Percentiles rank a stretch among this genome's conserved stretches.
Evolutionary conservation across 305 asterid genomes (phyloP).

Genomic region (Fraxinus velutina): DNA sequence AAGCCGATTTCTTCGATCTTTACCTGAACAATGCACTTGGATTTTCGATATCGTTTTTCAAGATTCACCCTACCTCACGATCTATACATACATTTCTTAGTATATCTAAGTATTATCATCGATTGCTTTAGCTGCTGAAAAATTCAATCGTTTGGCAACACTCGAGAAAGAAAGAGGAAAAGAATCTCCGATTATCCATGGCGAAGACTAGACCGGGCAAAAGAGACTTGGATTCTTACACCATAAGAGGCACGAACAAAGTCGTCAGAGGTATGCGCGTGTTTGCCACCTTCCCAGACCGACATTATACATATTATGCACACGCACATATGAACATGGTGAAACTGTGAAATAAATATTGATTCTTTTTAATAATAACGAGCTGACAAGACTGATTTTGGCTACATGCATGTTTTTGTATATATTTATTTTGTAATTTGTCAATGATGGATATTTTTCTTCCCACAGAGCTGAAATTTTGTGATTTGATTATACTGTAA

Average conservation of each 20-base stretch:
- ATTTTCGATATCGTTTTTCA: not conserved
- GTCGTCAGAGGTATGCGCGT: slow-evolving; percentile 47
- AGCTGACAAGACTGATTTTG: not conserved
- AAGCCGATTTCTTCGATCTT: not conserved
- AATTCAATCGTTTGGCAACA: not conserved
- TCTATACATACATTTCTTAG: not conserved
- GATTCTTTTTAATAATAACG: slow-evolving; percentile 5
- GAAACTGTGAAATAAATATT: not conserved
- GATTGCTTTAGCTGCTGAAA: not conserved
- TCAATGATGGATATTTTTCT: not conserved
- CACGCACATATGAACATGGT: not conserved
- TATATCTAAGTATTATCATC: not conserved
- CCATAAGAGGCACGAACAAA: slow-evolving; percentile 58
- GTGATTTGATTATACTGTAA: not conserved
- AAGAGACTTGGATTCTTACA: slow-evolving; percentile 47
- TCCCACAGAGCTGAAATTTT: not conserved
- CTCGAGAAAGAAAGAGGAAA: not conserved
- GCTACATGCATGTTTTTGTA: slow-evolving; percentile 23
- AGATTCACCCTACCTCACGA: not conserved
- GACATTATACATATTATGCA: not conserved
- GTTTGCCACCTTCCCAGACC: not conserved
- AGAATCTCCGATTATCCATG: slow-evolving; percentile 33
- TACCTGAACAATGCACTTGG: slow-evolving; percentile 13
- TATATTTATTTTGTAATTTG: not conserved
- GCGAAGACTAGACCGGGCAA: slow-evolving; percentile 52